Evolutionary conservation across 2,329 filamentous ascomycete species (phyloP).

Genomic region (Tolypocladium sp.): DNA sequence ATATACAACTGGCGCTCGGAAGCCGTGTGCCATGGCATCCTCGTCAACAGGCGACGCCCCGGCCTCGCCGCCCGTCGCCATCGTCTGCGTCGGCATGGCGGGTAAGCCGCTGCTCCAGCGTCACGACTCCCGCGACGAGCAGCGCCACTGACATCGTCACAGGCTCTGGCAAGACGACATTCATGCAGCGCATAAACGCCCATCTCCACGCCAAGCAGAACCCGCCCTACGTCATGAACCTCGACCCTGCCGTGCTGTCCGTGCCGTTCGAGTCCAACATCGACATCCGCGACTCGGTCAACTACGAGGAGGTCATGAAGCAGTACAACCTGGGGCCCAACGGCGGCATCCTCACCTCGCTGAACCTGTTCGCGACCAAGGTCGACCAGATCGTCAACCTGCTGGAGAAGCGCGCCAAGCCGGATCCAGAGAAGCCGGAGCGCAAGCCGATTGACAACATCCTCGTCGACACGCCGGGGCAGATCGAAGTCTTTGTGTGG

Average conservation of each 20-base stretch:
- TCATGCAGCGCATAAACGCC: conserved; percentile 97
- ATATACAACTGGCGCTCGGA: neutral
- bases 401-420: conserved; percentile 76
- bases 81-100: conserved; percentile 97
- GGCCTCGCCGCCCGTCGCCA: conserved; percentile 30
- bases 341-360: conserved; percentile 87
- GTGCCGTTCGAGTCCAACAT: conserved; percentile 97
- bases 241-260: conserved; percentile 87
- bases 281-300: conserved; percentile 96
- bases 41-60: conserved; percentile 17
- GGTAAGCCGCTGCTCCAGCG: conserved; percentile 34
- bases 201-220: conserved; percentile 74
- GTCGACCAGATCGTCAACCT: conserved; percentile 89
- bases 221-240: conserved; percentile 91
- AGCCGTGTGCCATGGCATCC: conserved; percentile 18
- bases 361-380: conserved; percentile 97
- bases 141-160: neutral
- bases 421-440: conserved; percentile 49
- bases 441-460: conserved; percentile 68
- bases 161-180: conserved; percentile 98
- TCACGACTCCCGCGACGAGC: neutral
- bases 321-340: conserved; percentile 97
- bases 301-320: conserved; percentile 99
- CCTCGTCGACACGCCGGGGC: conserved; percentile 88
- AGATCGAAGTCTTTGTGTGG: conserved; percentile 99